Conservation (phyloP, 208 protist species). For the Blastocrithidia nonstop region DNA sequence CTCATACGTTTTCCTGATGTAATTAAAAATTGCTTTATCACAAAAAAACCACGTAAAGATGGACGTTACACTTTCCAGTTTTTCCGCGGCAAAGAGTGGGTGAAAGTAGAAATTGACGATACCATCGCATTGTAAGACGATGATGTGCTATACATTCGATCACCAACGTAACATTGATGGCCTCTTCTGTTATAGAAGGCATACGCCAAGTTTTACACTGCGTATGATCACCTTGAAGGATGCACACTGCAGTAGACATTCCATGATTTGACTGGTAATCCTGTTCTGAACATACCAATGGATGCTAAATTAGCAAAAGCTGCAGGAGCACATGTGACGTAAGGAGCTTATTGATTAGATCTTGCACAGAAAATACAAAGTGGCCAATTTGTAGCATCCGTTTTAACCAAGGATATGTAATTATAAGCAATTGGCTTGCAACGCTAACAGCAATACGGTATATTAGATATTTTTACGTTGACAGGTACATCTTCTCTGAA, state of each 20-base stretch:
- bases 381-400: conserved; percentile 52
- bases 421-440: conserved; percentile 64
- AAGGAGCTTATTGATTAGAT: conserved; percentile 46
- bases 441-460: conserved; percentile 51
- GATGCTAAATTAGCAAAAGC: conserved; percentile 39
- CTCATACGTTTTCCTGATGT: conserved; percentile 52
- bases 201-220: conserved; percentile 81
- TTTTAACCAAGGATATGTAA: conserved; percentile 53
- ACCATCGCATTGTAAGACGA: conserved; percentile 35
- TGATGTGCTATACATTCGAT: conserved; percentile 41
- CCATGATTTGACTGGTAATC: conserved; percentile 62
- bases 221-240: conserved; percentile 56
- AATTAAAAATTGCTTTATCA: conserved; percentile 69
- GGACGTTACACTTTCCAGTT: conserved; percentile 78
- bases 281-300: conserved; percentile 58
- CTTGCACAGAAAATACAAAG: conserved; percentile 30
- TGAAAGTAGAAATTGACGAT: conserved; percentile 73
- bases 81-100: conserved; percentile 53
- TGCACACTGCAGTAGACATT: conserved; percentile 60
- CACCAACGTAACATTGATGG: conserved; percentile 66
- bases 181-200: conserved; percentile 83
- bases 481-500: too few species aligned
- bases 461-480: too few species aligned
- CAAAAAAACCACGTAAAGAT: conserved; percentile 54
- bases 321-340: conserved; percentile 37